Percentiles rank a stretch among this genome's conserved stretches.
phyloP scores from a whole-genome alignment of 176 grass and related monocot genomes.

The Guadua angustifolia region DNA sequence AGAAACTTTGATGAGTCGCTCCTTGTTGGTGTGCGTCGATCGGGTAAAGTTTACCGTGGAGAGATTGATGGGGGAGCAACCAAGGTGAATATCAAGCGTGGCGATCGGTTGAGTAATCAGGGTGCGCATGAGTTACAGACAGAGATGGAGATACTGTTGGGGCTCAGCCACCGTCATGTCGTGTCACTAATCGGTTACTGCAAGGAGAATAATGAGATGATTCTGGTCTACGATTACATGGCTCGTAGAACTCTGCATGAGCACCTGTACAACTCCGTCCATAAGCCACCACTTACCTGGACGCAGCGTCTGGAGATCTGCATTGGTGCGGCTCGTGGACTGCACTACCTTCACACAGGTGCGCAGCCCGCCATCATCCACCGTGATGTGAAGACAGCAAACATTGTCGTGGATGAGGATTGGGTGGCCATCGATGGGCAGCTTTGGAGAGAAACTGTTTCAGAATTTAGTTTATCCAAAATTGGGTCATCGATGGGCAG shows the following conservation, averaged over 20 bases:
- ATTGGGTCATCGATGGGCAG: no score
- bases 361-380: background rate
- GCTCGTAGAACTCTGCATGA: background rate
- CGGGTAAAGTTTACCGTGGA: no score
- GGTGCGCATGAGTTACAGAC: no score
- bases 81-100: no score
- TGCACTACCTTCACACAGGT: background rate
- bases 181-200: no score
- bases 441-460: no score
- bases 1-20: no score
- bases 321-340: constrained; percentile 5
- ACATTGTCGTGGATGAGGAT: background rate
- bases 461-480: accelerated
- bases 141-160: no score
- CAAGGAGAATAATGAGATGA: background rate
- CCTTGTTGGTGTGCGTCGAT: no score
- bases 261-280: background rate
- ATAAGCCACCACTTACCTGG: background rate
- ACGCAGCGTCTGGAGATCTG: constrained; percentile 13
- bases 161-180: no score
- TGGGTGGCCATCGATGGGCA: constrained; percentile 1
- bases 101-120: no score
- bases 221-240: background rate
- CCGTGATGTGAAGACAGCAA: background rate
- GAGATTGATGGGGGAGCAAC: no score